Conservation (phyloP, 73 alveolate species). For the Tetrahymena borealis region DNA sequence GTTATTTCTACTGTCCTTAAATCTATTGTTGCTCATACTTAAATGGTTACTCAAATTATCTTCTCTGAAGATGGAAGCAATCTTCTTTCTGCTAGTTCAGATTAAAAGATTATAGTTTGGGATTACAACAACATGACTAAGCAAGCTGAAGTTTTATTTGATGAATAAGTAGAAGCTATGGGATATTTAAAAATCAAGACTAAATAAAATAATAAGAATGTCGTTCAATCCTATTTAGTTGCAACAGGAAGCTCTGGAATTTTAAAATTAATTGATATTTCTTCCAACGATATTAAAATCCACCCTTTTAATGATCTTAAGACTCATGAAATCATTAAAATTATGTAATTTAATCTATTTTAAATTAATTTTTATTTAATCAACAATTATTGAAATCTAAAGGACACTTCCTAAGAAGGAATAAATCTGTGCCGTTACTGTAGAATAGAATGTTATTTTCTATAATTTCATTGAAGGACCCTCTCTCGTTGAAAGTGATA, state of each 20-base stretch:
- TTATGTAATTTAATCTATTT: neutral
- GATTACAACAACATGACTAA: neutral
- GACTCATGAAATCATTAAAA: constrained; percentile 2
- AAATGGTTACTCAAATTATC: neutral
- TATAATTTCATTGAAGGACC: neutral
- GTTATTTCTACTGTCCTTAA: neutral
- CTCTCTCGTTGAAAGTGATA: constrained; percentile 6
- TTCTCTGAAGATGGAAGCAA: neutral
- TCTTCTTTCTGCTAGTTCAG: neutral
- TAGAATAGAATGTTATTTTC: constrained; percentile 19
- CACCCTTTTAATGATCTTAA: neutral
- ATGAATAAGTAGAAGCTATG: constrained; percentile 2
- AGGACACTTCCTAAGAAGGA: neutral
- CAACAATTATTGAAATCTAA: neutral
- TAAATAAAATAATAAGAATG: neutral
- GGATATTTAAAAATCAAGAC: neutral
- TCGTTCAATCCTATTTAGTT: neutral
- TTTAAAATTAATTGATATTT: neutral
- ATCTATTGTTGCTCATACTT: neutral
- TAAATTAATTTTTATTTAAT: neutral
- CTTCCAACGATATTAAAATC: neutral
- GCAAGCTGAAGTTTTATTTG: neutral
- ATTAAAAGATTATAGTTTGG: neutral
- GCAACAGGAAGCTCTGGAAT: neutral
- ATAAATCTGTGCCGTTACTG: constrained; percentile 17